phyloP scores from a whole-genome alignment of 768 basidiomycete species.

The Rhodotorula toruloides region DNA sequence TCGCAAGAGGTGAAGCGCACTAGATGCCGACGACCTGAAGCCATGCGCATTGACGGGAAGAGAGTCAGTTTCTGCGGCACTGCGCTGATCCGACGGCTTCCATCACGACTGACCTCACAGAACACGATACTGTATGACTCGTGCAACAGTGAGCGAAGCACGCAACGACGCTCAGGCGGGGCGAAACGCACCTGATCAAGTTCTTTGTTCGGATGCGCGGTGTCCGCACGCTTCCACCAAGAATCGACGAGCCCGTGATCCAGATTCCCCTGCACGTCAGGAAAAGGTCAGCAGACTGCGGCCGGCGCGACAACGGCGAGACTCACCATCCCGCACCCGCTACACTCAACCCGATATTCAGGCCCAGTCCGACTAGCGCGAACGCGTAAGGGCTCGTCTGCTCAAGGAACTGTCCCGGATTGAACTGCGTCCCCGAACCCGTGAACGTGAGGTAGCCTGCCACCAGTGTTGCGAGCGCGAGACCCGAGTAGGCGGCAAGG shows the following conservation, averaged over 20 bases:
- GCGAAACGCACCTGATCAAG: slow-evolving; percentile 69
- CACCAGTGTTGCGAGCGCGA: slow-evolving; percentile 9
- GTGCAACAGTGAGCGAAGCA: neutral
- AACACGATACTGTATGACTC: slow-evolving; percentile 74
- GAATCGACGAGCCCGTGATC: slow-evolving; percentile 89
- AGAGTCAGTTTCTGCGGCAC: neutral
- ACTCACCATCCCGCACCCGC: slow-evolving; percentile 90
- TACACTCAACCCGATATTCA: slow-evolving; percentile 89
- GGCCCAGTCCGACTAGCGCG: slow-evolving; percentile 82
- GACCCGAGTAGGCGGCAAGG: slow-evolving; percentile 13
- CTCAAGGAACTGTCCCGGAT: slow-evolving; percentile 86
- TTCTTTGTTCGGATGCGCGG: slow-evolving; percentile 97
- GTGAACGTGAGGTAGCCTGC: slow-evolving; percentile 36
- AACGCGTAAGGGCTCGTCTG: slow-evolving; percentile 90
- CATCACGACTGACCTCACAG: slow-evolving; percentile 64
- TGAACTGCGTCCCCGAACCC: slow-evolving; percentile 56
- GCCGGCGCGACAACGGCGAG: neutral
- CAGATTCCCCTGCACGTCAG: slow-evolving; percentile 76
- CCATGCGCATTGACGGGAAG: slow-evolving; percentile 73
- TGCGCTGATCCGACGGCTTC: too few relatives aligned
- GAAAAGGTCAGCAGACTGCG: neutral
- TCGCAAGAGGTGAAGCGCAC: slow-evolving; percentile 54
- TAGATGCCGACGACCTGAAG: slow-evolving; percentile 99
- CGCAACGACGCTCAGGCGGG: neutral
- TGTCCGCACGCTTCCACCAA: slow-evolving; percentile 89